Evolutionary conservation across 2,329 filamentous ascomycete genomes (phyloP).

Genomic region (Biscogniauxia mediterranea): DNA sequence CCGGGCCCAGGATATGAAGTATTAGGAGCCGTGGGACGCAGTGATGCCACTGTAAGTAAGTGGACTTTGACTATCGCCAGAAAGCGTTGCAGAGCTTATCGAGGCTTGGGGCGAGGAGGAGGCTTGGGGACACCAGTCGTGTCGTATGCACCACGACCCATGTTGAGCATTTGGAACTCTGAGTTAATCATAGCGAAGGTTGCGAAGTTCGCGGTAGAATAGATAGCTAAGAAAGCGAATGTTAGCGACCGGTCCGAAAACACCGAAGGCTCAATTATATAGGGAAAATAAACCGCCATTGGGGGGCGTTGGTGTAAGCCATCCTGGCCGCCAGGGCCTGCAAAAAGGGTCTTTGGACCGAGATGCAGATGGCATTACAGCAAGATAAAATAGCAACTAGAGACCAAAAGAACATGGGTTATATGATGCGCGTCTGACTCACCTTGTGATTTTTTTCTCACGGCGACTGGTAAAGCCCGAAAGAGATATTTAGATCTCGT

Average conservation of each 20-base stretch:
- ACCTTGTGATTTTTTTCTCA: slow-evolving; percentile 26
- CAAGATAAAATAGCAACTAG: slow-evolving; percentile 18
- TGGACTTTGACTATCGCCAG: not conserved
- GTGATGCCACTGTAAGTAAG: slow-evolving; percentile 3
- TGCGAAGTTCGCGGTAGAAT: slow-evolving; percentile 3
- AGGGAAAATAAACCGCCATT: slow-evolving; percentile 1
- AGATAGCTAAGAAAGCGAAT: slow-evolving; percentile 3
- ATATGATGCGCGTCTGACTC: slow-evolving; percentile 34
- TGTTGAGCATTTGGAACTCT: slow-evolving; percentile 33
- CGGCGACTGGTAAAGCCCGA: slow-evolving; percentile 28
- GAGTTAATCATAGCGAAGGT: slow-evolving; percentile 29
- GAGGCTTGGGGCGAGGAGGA: slow-evolving; percentile 33
- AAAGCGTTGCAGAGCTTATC: slow-evolving; percentile 23
- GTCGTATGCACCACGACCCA: slow-evolving; percentile 37
- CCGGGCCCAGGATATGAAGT: slow-evolving; percentile 4
- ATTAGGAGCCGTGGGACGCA: slow-evolving; percentile 5
- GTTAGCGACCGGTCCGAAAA: slow-evolving; percentile 18
- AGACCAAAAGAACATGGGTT: slow-evolving; percentile 13
- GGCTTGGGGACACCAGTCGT: slow-evolving; percentile 37
- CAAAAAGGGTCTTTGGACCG: slow-evolving; percentile 12
- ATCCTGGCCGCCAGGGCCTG: slow-evolving; percentile 13
- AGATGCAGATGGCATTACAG: slow-evolving; percentile 10
- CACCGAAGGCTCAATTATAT: slow-evolving; percentile 13
- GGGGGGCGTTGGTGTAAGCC: slow-evolving; percentile 9
- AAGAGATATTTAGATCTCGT: slow-evolving; percentile 14